Base-by-base conservation (phyloP, 2,329 filamentous ascomycete species). In the Colletotrichum agaves region DNA sequence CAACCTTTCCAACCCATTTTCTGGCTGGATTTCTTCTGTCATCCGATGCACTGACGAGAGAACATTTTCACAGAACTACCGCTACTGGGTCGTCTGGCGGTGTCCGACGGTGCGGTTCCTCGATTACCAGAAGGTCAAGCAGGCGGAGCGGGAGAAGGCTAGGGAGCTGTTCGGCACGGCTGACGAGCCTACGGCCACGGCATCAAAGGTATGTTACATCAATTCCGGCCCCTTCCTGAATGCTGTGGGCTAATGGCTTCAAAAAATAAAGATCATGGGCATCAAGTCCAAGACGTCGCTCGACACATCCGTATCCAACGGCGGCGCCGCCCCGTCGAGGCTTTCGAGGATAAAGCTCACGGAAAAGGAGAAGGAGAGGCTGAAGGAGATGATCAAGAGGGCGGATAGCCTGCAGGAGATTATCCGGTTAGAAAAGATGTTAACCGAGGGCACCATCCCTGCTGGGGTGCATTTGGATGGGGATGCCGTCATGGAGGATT, bases 371-470 rank as follows among this genome's bases (percentile, higher is more conserved):
- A 92, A 91, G 83, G 91, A 91, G 84, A 88, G 89, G 71, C 88
- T 98, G 69, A 90, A 97, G 80, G 91, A 93, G 75, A 86, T 95
- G 81, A 97, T 99, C 78, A 90, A 90, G 79, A 93, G 93, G 75
- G 95, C 96, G 5, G 94, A 91, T 78, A 97, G 91, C 75, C 78
- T 99, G 75, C 91, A 94, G 73, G 96, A 98, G 82, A 97, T 99
- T 76, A 91, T 93, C 64, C 87, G 89, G 72, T 79, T 99, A 76
- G 96, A 99, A 83, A 97, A 95, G 83, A 93, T 96, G 79, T 81
- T 98, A 72, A 92, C 93, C 70, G 95, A 98, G 78, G 96, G 96
- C 2, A 85, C 92, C 75, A 85, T 98, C 78, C 95, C 95, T 2
- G 85, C 87, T 37, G 92, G 90, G 31, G 86, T 90, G 35, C 83